Evolutionary conservation across 805 yeast genomes (phyloP).

Genomic region (Saccharomycopsis olivae): DNA sequence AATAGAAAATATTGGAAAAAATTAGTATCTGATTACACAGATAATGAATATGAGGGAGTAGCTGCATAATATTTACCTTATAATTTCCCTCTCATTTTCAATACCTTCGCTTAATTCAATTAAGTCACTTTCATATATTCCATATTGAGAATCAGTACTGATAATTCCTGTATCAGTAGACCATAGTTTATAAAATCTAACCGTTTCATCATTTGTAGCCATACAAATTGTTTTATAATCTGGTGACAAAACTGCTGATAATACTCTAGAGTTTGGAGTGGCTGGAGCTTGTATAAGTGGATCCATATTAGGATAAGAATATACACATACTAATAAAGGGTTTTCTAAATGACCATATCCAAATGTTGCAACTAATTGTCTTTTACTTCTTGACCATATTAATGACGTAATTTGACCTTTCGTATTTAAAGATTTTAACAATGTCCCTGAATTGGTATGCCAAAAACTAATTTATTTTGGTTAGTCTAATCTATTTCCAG

Average conservation of each 20-base stretch:
- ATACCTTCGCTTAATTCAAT: constrained; percentile 53
- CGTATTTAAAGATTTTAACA: constrained; percentile 45
- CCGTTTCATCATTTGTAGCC: constrained; percentile 70
- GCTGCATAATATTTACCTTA: constrained; percentile 42
- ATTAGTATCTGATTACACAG: constrained; percentile 42
- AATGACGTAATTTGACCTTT: constrained; percentile 71
- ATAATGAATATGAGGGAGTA: constrained; percentile 74
- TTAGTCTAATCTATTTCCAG: background rate
- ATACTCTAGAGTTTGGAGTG: constrained; percentile 41
- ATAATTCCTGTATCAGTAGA: constrained; percentile 28
- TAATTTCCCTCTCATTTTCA: constrained; percentile 7
- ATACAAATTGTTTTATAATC: constrained; percentile 53
- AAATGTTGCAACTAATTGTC: constrained; percentile 67
- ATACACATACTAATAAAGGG: constrained; percentile 47
- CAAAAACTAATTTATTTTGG: constrained; percentile 43
- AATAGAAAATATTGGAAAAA: constrained; percentile 59
- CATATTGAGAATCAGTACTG: constrained; percentile 30
- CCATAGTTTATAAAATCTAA: constrained; percentile 72
- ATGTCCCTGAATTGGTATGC: constrained; percentile 75
- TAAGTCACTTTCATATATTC: constrained; percentile 45
- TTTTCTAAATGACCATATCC: constrained; percentile 57
- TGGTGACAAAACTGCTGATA: constrained; percentile 61
- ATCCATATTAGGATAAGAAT: constrained; percentile 55
- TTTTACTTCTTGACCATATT: constrained; percentile 56
- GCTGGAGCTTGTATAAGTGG: constrained; percentile 40